phyloP scores from a whole-genome alignment of 139 green algal species.

The Desmodesmus armatus region DNA sequence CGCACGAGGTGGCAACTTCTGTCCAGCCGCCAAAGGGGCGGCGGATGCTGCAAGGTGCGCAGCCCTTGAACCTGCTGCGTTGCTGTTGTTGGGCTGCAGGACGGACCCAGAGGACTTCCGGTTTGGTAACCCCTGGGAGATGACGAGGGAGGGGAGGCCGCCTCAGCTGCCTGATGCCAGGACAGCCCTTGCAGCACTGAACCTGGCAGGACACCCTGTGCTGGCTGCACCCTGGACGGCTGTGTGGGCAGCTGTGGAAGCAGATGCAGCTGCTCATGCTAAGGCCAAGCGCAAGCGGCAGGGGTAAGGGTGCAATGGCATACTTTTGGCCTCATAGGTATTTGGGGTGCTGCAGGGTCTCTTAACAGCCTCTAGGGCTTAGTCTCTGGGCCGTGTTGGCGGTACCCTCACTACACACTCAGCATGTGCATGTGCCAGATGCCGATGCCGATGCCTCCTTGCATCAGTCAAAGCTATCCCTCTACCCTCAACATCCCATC shows the following conservation, averaged over 20 bases:
- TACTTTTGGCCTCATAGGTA: not conserved
- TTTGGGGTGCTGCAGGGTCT: not conserved
- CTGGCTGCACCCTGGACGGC: not conserved
- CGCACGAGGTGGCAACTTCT: too few species aligned
- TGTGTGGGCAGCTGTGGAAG: not conserved
- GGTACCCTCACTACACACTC: not conserved
- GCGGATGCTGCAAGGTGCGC: too few species aligned
- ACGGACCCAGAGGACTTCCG: slow-evolving; percentile 33
- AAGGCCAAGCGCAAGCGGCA: not conserved
- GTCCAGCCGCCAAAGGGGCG: too few species aligned
- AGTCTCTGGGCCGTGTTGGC: not conserved
- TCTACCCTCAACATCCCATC: not conserved
- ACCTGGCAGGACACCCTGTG: not conserved
- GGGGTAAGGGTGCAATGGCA: not conserved
- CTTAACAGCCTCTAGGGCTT: not conserved
- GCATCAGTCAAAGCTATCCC: not conserved
- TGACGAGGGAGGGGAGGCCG: too few species aligned
- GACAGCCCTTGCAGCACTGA: not conserved
- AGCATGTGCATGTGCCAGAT: not conserved
- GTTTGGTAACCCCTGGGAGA: slow-evolving; percentile 37
- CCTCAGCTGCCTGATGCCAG: not conserved
- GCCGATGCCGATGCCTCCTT: not conserved
- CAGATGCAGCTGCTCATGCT: not conserved
- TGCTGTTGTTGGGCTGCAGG: not conserved
- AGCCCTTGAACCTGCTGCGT: too few species aligned